Evolutionary conservation across 1,284 basidiomycete species (phyloP), one percentile per base, ranked within the genome.

Genomic region (Trichosporon faecale): DNA sequence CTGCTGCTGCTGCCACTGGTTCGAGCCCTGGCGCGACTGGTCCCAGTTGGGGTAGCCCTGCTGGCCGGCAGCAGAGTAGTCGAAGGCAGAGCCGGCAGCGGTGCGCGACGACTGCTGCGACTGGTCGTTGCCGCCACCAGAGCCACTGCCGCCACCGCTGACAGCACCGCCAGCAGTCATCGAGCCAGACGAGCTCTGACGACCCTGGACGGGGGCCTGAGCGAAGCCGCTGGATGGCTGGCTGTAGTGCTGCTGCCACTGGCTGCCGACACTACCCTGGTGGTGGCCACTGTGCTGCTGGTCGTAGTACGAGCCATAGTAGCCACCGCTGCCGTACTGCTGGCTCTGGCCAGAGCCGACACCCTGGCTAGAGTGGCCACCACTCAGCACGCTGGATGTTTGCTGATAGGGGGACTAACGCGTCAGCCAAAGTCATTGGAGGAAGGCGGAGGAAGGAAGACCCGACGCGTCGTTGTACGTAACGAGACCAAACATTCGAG

Each of bases 401-500:
- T 70, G 65, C 68, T 72, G 73, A 40, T 74, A 74, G 4, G 68
- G 70, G n/a, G 73, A 72, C 55, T 71, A 67, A 14, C 55, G 61
- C 69, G 29, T 72, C 70, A 35, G 70, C 52, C 25, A 33, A 49
- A 21, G 40, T 52, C 8, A 40, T 57, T 0, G n/a, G n/a, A n/a
- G n/a, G n/a, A n/a, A 70, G 29, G 72, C 1, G 75, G 75, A 2
- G 79, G 76, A 5, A 74, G 60, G 76, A 73, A n/a, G 72, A 68
- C 68, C 64, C 16, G 73, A 61, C 6, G 76, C 57, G 16, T 70
- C 52, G 23, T 73, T 7, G 74, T 63, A 35, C 76, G 76, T 61
- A 61, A 61, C 14, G 18, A 5, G 55, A 65, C 46, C 35, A 25
- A 31, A 31, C 27, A 33, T 12, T 29, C 27, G 3, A 52, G 21